Conservation (phyloP, 352 stramenopile species). For the Phytophthora quininea region DNA sequence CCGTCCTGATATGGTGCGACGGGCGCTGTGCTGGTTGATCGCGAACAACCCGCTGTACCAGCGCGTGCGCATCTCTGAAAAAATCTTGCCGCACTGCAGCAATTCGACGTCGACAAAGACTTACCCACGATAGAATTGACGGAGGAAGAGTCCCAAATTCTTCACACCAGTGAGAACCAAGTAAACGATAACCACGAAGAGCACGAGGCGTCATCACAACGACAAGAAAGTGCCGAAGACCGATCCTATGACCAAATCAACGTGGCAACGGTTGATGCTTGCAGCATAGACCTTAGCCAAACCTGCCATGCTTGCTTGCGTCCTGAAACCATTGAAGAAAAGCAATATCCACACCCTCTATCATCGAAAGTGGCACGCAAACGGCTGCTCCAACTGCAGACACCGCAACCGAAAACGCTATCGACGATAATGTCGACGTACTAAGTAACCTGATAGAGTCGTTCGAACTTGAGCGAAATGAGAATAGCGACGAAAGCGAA, state of each 20-base stretch:
- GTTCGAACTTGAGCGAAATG: neutral
- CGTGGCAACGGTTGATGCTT: too few relatives aligned
- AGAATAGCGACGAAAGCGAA: neutral
- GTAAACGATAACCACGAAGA: neutral
- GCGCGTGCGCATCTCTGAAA: neutral
- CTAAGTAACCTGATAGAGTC: neutral
- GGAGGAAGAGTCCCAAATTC: neutral
- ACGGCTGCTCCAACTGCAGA: neutral
- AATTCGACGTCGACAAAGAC: conserved; percentile 1
- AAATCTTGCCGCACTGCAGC: neutral
- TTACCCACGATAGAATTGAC: neutral
- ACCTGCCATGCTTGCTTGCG: too few relatives aligned
- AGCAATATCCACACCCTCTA: too few relatives aligned
- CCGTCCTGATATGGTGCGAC: neutral
- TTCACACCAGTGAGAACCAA: neutral
- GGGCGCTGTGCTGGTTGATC: conserved; percentile 2
- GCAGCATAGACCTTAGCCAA: too few relatives aligned
- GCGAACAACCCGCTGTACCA: conserved; percentile 1
- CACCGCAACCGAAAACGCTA: neutral
- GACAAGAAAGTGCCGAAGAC: neutral
- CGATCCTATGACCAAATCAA: too few relatives aligned
- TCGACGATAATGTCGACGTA: neutral
- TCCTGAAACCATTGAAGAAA: too few relatives aligned
- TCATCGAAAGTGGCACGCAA: neutral
- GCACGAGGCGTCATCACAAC: neutral